A percentile compares a stretch with the other conserved stretches of the same genome.
These are phyloP conservation scores for Medicago lupulina DNA, from an alignment of 306 rosid species.

Conservation along the genomic window DNA sequence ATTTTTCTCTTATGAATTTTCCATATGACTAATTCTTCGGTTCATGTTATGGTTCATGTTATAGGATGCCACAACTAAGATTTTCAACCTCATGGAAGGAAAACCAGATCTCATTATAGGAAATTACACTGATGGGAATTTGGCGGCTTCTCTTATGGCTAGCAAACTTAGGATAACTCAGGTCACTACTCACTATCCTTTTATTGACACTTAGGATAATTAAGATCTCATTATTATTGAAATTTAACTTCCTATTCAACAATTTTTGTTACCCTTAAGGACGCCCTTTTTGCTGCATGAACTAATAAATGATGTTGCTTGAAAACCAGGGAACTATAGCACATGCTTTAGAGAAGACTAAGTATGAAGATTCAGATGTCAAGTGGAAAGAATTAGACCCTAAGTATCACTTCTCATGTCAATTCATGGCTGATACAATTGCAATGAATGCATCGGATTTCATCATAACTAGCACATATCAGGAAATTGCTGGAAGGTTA, in stretches of 20 bases:
- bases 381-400: conserved; percentile 89
- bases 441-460: conserved; percentile 95
- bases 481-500: conserved; percentile 94
- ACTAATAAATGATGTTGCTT: conserved; percentile 25
- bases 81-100: conserved; percentile 71
- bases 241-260: conserved; percentile 18
- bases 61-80: conserved; percentile 74
- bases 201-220: neutral
- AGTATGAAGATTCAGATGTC: conserved; percentile 90
- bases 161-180: conserved; percentile 79
- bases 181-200: conserved; percentile 47
- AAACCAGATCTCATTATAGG: conserved; percentile 87
- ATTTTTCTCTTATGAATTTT: conserved; percentile 22
- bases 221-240: neutral
- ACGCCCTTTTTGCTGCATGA: conserved; percentile 23
- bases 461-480: conserved; percentile 86
- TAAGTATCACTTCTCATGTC: conserved; percentile 92
- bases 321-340: conserved; percentile 82
- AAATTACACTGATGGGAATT: conserved; percentile 90
- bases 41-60: conserved; percentile 20
- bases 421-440: conserved; percentile 81
- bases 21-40: conserved; percentile 1
- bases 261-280: neutral
- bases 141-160: conserved; percentile 88
- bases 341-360: conserved; percentile 91